Percentiles rank a stretch among this genome's conserved stretches.
Evolutionary conservation across 768 basidiomycete species (phyloP).

Genomic region (Panus rudis): DNA sequence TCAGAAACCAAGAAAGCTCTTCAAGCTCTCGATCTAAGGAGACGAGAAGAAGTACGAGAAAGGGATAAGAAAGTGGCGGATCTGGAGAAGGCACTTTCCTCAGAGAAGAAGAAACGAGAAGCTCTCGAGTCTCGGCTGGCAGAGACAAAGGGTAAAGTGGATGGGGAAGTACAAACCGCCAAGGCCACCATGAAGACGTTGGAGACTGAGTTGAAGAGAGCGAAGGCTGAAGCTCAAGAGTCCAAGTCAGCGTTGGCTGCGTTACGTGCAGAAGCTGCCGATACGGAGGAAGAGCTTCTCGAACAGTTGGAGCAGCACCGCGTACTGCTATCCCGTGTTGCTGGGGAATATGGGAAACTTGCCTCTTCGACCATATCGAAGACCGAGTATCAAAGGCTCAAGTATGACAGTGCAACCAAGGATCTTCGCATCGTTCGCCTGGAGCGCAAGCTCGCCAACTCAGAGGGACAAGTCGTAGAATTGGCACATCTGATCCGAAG

Average conservation of each 20-base stretch:
- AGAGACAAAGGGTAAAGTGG: constrained; percentile 35
- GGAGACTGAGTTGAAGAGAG: constrained; percentile 31
- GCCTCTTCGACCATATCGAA: constrained; percentile 21
- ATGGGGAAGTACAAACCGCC: constrained; percentile 33
- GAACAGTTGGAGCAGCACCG: constrained; percentile 46
- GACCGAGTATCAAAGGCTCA: constrained; percentile 14
- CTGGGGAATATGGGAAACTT: constrained; percentile 37
- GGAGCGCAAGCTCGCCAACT: constrained; percentile 62
- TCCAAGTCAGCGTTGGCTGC: constrained; percentile 27
- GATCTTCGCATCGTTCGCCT: constrained; percentile 44
- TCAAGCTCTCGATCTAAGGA: constrained; percentile 40
- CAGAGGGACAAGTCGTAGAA: constrained; percentile 61
- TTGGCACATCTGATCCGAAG: constrained; percentile 57
- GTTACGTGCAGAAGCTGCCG: constrained; percentile 24
- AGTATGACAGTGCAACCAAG: constrained; percentile 29
- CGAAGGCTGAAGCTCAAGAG: constrained; percentile 30
- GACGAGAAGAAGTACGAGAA: constrained; percentile 49
- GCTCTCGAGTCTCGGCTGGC: constrained; percentile 36
- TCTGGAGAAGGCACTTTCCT: constrained; percentile 42
- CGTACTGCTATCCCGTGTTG: constrained; percentile 37
- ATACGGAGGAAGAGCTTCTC: constrained; percentile 40
- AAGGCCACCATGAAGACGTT: constrained; percentile 27
- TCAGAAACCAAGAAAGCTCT: constrained; percentile 45
- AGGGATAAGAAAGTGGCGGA: constrained; percentile 48
- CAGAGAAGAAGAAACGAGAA: constrained; percentile 48